phyloP scores from a whole-genome alignment of 2,329 filamentous ascomycete species.

The Bisporella sp. region DNA sequence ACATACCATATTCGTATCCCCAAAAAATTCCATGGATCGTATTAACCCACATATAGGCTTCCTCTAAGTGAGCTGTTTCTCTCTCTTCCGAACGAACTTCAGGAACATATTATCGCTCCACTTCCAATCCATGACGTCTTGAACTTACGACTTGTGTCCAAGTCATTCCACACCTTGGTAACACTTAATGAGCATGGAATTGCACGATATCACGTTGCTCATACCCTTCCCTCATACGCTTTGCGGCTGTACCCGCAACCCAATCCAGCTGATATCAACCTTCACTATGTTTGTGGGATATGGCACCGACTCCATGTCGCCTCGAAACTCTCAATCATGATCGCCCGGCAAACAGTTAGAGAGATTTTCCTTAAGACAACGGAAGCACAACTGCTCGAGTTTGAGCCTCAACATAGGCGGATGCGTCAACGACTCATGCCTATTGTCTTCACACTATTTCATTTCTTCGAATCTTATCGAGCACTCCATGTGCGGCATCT shows the following conservation, averaged over 20 bases:
- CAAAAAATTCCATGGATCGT: too few species aligned
- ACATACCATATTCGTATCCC: not conserved
- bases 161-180: slow-evolving; percentile 52
- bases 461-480: slow-evolving; percentile 61
- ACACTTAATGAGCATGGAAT: slow-evolving; percentile 55
- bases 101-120: slow-evolving; percentile 54
- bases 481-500: slow-evolving; percentile 51
- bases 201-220: slow-evolving; percentile 51
- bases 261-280: slow-evolving; percentile 40
- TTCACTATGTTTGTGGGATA: slow-evolving; percentile 56
- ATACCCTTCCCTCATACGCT: slow-evolving; percentile 54
- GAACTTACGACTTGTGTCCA: slow-evolving; percentile 50
- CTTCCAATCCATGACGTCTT: slow-evolving; percentile 55
- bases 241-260: slow-evolving; percentile 50
- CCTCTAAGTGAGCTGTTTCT: slow-evolving; percentile 52
- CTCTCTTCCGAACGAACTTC: slow-evolving; percentile 52
- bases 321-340: slow-evolving; percentile 53
- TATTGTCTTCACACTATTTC: slow-evolving; percentile 57
- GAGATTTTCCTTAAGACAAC: slow-evolving; percentile 56
- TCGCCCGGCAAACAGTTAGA: slow-evolving; percentile 58
- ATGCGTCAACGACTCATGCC: slow-evolving; percentile 60
- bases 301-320: slow-evolving; percentile 62
- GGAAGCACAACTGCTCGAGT: slow-evolving; percentile 46
- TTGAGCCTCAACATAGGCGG: slow-evolving; percentile 53
- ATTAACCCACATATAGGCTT: slow-evolving; percentile 15